A percentile compares a stretch with the other conserved stretches of the same genome.
Evolutionary conservation across 352 stramenopile species (phyloP).

Genomic region (Globisporangium viniferum): DNA sequence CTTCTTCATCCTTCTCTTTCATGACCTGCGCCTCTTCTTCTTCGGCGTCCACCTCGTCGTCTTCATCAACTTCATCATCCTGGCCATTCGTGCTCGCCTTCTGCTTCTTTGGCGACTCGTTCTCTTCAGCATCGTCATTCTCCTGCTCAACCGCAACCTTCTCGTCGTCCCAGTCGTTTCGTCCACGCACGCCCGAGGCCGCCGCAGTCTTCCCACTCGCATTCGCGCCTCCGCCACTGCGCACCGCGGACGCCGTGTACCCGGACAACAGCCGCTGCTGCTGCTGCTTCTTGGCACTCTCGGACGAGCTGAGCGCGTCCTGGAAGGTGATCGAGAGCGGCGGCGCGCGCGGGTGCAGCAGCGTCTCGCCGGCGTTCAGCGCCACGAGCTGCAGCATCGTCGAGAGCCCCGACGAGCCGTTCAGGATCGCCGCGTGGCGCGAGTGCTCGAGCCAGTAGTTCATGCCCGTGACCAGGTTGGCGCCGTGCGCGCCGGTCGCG

Average conservation of each 20-base stretch:
- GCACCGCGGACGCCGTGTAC: neutral
- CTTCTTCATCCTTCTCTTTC: conserved; percentile 20
- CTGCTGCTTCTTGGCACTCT: conserved; percentile 12
- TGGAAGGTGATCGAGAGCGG: conserved; percentile 62
- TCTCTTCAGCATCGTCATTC: conserved; percentile 7
- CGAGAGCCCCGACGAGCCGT: conserved; percentile 24
- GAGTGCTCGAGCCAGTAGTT: conserved; percentile 46
- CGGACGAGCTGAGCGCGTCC: conserved; percentile 20
- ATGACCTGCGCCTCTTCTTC: conserved; percentile 22
- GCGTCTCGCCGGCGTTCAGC: conserved; percentile 57
- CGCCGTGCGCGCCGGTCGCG: conserved; percentile 42
- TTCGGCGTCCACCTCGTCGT: conserved; percentile 18
- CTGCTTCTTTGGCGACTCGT: conserved; percentile 21
- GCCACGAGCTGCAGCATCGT: conserved; percentile 49
- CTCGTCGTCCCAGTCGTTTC: conserved; percentile 42
- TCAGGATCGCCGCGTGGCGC: conserved; percentile 16
- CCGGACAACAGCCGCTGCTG: conserved; percentile 4
- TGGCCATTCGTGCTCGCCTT: conserved; percentile 16
- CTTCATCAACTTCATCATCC: conserved; percentile 24
- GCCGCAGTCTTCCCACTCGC: neutral
- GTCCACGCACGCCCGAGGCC: conserved; percentile 23
- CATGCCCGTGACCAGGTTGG: conserved; percentile 52
- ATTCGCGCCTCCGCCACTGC: neutral
- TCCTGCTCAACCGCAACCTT: neutral
- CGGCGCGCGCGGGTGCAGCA: conserved; percentile 69